These are phyloP conservation scores for Heracleum sosnowskyi DNA, from an alignment of 129 eudicot species.

Conservation along the genomic window DNA sequence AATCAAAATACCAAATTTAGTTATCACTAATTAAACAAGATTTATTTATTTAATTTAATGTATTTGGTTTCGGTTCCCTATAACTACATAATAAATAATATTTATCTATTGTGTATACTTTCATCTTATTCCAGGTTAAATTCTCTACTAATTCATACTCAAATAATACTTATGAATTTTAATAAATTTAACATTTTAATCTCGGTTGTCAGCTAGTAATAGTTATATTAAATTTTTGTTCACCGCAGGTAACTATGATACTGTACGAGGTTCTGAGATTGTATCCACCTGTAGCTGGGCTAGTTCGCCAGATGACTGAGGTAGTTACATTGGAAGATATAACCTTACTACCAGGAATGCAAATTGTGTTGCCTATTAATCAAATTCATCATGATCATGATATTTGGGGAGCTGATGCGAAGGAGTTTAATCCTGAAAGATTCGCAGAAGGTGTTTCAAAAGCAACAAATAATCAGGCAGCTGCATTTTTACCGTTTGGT, in stretches of 20 bases:
- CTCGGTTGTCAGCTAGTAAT: no score
- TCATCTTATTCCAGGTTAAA: no score
- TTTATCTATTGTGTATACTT: no score
- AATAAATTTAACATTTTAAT: no score
- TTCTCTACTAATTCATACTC: no score
- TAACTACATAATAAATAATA: no score
- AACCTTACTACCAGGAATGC: neutral
- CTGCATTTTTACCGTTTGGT: neutral
- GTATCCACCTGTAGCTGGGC: neutral
- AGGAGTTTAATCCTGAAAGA: conserved; percentile 11
- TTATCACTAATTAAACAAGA: no score
- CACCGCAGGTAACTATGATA: neutral
- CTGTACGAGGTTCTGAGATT: conserved; percentile 10
- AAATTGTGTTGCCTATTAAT: neutral
- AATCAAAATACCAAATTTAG: no score
- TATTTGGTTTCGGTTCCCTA: no score
- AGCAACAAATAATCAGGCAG: neutral
- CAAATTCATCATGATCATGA: neutral
- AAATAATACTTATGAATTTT: no score
- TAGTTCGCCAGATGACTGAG: neutral
- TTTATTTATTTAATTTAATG: no score
- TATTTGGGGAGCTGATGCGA: conserved; percentile 7
- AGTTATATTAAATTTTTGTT: no score
- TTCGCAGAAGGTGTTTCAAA: conserved; percentile 4
- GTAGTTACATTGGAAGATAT: conserved; percentile 3